Percentiles rank a stretch among this genome's conserved stretches.
These are phyloP conservation scores for Candida nitratophila DNA, from an alignment of 805 yeast species.

Conservation along the genomic window DNA sequence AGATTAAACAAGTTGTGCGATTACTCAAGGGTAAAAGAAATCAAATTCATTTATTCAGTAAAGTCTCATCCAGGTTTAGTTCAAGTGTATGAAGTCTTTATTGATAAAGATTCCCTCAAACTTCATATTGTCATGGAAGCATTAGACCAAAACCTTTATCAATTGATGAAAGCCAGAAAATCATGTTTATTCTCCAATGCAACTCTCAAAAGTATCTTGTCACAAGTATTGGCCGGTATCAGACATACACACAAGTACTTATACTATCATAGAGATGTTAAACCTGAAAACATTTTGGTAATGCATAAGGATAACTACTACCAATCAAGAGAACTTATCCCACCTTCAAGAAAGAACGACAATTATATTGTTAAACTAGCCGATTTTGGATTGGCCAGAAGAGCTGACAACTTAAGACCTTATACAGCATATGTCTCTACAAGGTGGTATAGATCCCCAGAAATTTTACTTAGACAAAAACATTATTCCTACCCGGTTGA, in stretches of 20 bases:
- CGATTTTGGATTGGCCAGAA: conserved; percentile 75
- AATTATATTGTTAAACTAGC: conserved; percentile 65
- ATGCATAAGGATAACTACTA: conserved; percentile 50
- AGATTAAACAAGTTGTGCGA: conserved; percentile 45
- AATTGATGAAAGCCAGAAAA: conserved; percentile 61
- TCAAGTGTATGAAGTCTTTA: conserved; percentile 70
- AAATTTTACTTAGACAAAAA: conserved; percentile 58
- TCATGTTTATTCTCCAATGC: conserved; percentile 44
- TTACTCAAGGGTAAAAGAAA: conserved; percentile 55
- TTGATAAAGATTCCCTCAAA: conserved; percentile 52
- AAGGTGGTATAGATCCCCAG: conserved; percentile 84
- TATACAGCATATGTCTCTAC: conserved; percentile 78
- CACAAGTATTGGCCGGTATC: conserved; percentile 71
- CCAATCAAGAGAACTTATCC: conserved; percentile 32
- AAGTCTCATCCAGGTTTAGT: conserved; percentile 69
- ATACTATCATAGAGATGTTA: conserved; percentile 83
- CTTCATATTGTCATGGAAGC: conserved; percentile 85
- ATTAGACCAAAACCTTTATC: conserved; percentile 76
- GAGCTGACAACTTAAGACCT: conserved; percentile 41
- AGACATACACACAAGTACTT: conserved; percentile 69
- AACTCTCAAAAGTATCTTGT: conserved; percentile 57
- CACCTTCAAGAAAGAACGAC: conserved; percentile 31
- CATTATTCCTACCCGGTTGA: conserved; percentile 65
- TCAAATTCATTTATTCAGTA: conserved; percentile 57
- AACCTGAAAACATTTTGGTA: conserved; percentile 87